Evolutionary conservation across 1,139 yeast genomes (phyloP).

Genomic region (Geotrichum histeridarum): DNA sequence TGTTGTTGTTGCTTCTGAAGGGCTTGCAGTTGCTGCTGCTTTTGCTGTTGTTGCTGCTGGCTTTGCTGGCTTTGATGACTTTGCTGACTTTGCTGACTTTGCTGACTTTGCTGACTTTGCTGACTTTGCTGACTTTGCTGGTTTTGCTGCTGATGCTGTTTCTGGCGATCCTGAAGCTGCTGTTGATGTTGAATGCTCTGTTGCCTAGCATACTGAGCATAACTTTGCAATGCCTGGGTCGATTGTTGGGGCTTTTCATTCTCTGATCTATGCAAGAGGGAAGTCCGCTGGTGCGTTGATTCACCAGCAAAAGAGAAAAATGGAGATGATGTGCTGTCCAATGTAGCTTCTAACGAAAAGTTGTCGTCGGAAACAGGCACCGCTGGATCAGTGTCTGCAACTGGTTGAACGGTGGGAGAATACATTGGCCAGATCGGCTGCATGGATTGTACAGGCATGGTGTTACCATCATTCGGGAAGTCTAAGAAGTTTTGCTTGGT

Average conservation of each 20-base stretch:
- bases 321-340: conserved; percentile 1
- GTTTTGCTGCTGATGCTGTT: neutral
- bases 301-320: neutral
- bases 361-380: neutral
- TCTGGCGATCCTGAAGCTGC: neutral
- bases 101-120: neutral
- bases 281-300: neutral
- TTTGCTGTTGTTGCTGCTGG: conserved; percentile 23
- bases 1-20: conserved; percentile 17
- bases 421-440: conserved; percentile 25
- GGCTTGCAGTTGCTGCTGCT: conserved; percentile 21
- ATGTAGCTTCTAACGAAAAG: conserved; percentile 1
- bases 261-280: neutral
- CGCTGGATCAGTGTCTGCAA: conserved; percentile 1
- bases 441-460: neutral
- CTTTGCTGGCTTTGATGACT: conserved; percentile 6
- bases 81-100: conserved; percentile 5
- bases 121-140: neutral
- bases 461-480: neutral
- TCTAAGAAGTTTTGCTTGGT: conserved; percentile 14
- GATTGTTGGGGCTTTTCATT: neutral
- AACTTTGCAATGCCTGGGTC: conserved; percentile 5
- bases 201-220: conserved; percentile 9
- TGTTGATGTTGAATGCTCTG: conserved; percentile 6
- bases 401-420: neutral